Base-by-base conservation (phyloP, 2,329 filamentous ascomycete genomes). In the Cytospora piceae region DNA sequence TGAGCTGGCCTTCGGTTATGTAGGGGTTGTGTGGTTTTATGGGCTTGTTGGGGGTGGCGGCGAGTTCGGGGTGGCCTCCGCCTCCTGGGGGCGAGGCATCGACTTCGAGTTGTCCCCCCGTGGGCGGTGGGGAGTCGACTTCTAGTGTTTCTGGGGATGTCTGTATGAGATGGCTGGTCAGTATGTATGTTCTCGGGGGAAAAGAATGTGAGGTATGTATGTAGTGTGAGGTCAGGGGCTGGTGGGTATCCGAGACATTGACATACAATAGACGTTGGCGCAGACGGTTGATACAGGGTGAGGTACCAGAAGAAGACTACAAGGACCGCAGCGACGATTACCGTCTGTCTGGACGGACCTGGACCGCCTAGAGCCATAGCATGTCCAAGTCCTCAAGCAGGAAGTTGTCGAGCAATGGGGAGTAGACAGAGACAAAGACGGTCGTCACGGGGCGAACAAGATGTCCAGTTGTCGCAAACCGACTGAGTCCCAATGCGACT, bases 1-100 rank as follows among this genome's bases (percentile, higher is more conserved):
- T 68, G 39, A 68, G 66, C 27, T 68, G 66, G 39, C 58, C 63
- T 42, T 68, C 63, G 32, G 63, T 61, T 24, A 68, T 68, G 63
- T 68, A 68, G 27, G 66, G 66, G 56, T 68, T 68, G 39, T 49
- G 24, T 14, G 32, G 27, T 29, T 62, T 63, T 22, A 54, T 55
- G 46, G 66, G 63, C 51, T 49, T 49, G 17, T 42, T 42, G 37
- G 32, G 24, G 34, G 60, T 22, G 27, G 31, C 6, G 27, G 24
- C 24, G n/a, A 55, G 51, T 29, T 56, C 60, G 6, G 60, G 60
- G 4, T 56, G 37, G 31, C 34, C 59, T 12, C 54, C 59, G 22
- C 12, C 20, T 42, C 39, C 39, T 42, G 37, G 52, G 27, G 12
- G 51, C 9, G 60, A 37, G n/a, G 11, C 60, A 24, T 57, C 60